These are phyloP conservation scores for Sclerospora graminicola DNA, from an alignment of 352 stramenopile species.

Conservation along the genomic window DNA sequence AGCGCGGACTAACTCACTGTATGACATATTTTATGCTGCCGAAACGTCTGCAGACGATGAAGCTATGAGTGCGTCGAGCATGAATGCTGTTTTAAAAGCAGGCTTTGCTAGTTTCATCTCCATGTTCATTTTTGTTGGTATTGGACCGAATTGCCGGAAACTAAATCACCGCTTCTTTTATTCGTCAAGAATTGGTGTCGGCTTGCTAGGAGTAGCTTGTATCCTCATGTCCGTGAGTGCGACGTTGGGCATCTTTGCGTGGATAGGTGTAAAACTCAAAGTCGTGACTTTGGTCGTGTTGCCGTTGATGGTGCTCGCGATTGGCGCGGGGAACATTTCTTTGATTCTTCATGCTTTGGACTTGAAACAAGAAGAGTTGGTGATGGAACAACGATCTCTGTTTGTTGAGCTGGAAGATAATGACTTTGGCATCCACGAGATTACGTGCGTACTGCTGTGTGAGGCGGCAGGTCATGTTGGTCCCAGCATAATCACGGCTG, in stretches of 20 bases:
- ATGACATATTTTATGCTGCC: constrained; percentile 53
- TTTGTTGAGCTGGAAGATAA: constrained; percentile 42
- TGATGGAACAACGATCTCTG: constrained; percentile 32
- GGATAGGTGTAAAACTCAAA: constrained; percentile 48
- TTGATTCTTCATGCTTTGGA: constrained; percentile 47
- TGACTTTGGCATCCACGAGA: constrained; percentile 33
- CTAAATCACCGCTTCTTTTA: constrained; percentile 39
- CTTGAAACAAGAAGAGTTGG: constrained; percentile 34
- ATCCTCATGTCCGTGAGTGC: constrained; percentile 49
- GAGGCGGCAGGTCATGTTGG: constrained; percentile 42
- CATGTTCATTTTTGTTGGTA: constrained; percentile 58
- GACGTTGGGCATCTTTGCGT: constrained; percentile 62
- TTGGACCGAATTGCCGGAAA: constrained; percentile 59
- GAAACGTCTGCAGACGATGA: constrained; percentile 52
- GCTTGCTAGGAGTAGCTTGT: constrained; percentile 52
- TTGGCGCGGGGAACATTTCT: constrained; percentile 69
- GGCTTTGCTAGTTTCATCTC: constrained; percentile 44
- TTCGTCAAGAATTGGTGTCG: constrained; percentile 50
- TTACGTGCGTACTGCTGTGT: constrained; percentile 36
- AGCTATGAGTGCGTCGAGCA: constrained; percentile 37
- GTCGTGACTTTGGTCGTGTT: constrained; percentile 60
- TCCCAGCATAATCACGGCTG: constrained; percentile 47
- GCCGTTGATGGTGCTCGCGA: constrained; percentile 51
- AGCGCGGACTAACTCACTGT: constrained; percentile 34
- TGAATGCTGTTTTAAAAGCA: constrained; percentile 31